phyloP scores from a whole-genome alignment of 306 rosid genomes.

The Geum urbanum region DNA sequence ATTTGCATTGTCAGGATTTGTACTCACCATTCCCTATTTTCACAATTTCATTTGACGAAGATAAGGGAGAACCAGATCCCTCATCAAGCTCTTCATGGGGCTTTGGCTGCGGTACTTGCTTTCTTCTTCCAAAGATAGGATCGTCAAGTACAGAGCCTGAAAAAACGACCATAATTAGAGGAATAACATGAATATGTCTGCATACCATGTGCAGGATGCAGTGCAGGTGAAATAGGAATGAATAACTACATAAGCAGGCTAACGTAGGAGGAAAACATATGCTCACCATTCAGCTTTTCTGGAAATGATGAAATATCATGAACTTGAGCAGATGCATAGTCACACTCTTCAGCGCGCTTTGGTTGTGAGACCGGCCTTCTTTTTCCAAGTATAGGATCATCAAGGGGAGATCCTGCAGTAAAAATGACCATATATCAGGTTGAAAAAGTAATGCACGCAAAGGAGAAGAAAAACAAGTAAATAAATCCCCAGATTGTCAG shows the following conservation, averaged over 20 bases:
- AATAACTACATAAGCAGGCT: slow-evolving; percentile 30
- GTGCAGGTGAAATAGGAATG: neutral
- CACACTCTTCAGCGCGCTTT: slow-evolving; percentile 41
- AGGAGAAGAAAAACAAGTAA: neutral
- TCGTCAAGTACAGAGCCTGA: slow-evolving; percentile 48
- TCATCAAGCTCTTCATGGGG: slow-evolving; percentile 41
- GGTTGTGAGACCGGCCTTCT: slow-evolving; percentile 48
- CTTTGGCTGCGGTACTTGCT: slow-evolving; percentile 44
- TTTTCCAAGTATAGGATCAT: slow-evolving; percentile 42
- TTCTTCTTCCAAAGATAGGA: slow-evolving; percentile 45
- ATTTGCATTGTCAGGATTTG: slow-evolving; percentile 28
- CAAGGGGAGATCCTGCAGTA: slow-evolving; percentile 47
- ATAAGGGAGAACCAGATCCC: slow-evolving; percentile 43
- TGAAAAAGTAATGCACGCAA: slow-evolving; percentile 20
- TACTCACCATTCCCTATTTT: slow-evolving; percentile 30
- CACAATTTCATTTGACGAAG: slow-evolving; percentile 34
- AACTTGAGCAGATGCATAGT: slow-evolving; percentile 23
- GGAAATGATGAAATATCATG: slow-evolving; percentile 42
- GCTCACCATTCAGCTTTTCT: slow-evolving; percentile 29
- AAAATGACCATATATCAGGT: slow-evolving; percentile 5
- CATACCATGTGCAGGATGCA: neutral
- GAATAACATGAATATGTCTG: slow-evolving; percentile 20
- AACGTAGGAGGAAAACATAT: slow-evolving; percentile 20
- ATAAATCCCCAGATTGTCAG: slow-evolving; percentile 31
- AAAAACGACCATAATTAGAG: slow-evolving; percentile 21